Conservation (phyloP, 495 filamentous ascomycete genomes). For the Neurospora sp. region DNA sequence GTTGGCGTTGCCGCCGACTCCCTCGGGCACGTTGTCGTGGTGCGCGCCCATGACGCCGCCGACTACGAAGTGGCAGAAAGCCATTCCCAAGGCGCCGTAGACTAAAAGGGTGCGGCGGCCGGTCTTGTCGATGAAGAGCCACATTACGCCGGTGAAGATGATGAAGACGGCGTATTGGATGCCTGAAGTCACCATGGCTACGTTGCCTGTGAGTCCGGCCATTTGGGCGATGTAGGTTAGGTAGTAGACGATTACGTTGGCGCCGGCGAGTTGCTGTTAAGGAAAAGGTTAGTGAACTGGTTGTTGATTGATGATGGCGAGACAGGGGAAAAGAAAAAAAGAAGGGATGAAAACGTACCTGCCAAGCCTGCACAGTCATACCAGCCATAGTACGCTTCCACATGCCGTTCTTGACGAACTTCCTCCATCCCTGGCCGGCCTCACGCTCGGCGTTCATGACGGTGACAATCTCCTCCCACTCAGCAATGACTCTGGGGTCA, state of each 20-base stretch:
- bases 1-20: conserved; percentile 55
- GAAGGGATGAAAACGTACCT: conserved; percentile 10
- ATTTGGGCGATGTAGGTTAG: conserved; percentile 65
- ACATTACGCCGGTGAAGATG: conserved; percentile 55
- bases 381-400: conserved; percentile 65
- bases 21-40: conserved; percentile 37
- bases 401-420: conserved; percentile 54
- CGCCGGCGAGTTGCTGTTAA: conserved; percentile 56
- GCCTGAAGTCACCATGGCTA: conserved; percentile 55
- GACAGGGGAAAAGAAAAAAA: too few relatives aligned
- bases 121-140: conserved; percentile 61
- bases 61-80: conserved; percentile 57
- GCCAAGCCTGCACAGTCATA: conserved; percentile 49
- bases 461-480: conserved; percentile 60
- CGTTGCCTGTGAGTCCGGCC: conserved; percentile 52
- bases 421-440: conserved; percentile 43
- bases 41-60: conserved; percentile 44
- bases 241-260: conserved; percentile 63
- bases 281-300: conserved; percentile 16
- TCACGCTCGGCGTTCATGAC: conserved; percentile 48
- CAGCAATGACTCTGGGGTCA: conserved; percentile 59
- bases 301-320: not conserved
- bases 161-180: conserved; percentile 72
- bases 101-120: conserved; percentile 65
- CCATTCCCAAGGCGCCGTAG: conserved; percentile 60